Evolutionary conservation across 2,329 filamentous ascomycete genomes (phyloP).

Genomic region (Aspergillus texensis): DNA sequence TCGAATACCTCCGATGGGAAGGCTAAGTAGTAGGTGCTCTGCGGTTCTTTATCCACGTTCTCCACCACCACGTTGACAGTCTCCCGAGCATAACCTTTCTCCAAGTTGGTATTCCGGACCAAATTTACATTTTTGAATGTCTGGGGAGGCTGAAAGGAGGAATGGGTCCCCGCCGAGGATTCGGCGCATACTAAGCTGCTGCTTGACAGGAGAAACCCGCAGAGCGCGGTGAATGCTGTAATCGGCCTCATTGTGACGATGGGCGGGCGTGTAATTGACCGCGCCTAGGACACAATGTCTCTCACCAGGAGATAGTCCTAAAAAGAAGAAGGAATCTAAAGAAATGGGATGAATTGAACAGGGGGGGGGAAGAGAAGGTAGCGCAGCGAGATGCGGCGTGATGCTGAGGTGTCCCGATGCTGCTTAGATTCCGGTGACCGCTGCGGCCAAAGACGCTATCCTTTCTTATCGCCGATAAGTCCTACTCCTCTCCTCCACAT

Average conservation of each 20-base stretch:
- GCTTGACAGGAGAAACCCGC: constrained; percentile 38
- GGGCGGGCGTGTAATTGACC: constrained; percentile 30
- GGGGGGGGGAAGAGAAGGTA: constrained; percentile 6
- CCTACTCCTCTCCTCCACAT: constrained; percentile 6
- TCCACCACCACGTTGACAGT: constrained; percentile 92
- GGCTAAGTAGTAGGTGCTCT: constrained; percentile 88
- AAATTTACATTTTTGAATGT: constrained; percentile 94
- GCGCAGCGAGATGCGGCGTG: constrained; percentile 22
- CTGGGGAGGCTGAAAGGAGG: constrained; percentile 76
- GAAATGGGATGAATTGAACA: constrained; percentile 8
- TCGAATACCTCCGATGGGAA: constrained; percentile 77
- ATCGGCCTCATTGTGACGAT: constrained; percentile 45
- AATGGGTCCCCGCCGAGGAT: constrained; percentile 28
- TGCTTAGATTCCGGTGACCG: constrained; percentile 33
- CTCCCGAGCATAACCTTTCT: constrained; percentile 90
- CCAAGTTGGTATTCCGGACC: constrained; percentile 84
- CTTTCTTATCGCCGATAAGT: constrained; percentile 16
- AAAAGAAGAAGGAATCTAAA: constrained; percentile 18
- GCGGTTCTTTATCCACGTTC: constrained; percentile 76
- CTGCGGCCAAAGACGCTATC: constrained; percentile 33
- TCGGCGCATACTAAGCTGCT: constrained; percentile 38
- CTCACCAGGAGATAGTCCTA: constrained; percentile 22
- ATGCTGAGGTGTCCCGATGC: constrained; percentile 44
- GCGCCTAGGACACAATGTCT: constrained; percentile 24
- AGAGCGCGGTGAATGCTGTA: constrained; percentile 39